Evolutionary conservation across 768 basidiomycete species (phyloP), one percentile per base, ranked within the genome.

Genomic region (Clitopilus hobsonii): DNA sequence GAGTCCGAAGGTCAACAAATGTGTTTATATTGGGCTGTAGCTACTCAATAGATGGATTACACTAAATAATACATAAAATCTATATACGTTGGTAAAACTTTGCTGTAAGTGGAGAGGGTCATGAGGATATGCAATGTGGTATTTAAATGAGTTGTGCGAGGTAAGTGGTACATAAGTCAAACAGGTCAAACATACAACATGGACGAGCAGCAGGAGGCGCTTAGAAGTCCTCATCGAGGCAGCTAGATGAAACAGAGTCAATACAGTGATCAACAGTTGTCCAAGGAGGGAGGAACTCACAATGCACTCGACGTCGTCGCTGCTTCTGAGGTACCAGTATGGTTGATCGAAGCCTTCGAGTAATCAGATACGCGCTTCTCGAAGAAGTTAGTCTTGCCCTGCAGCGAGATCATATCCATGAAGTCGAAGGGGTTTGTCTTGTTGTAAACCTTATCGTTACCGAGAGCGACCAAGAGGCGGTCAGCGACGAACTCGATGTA

Each of bases 301-400:
- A 58, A 58, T 25, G 53, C 47, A 38, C 57, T 63, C 36, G 32
- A 27, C 0, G 56, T 59, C 18, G 54, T 56, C 25, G 69, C n/a
- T 20, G 41, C 41, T 18, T 45, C 41, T 20, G 41, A 45, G 22
- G 41, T 55, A 28, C 61, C 60, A 24, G 61, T 61, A 29, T 65
- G 76, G 52, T 80, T 80, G 54, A 89, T 79, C 36, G 80, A 76
- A 3, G 89, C 88, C 62, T 82, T 88, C 5, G 86, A 77, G 63
- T 91, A 91, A 26, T 91, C 89, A 2, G 91, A 94, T 2, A 97
- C 95, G 0, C 94, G 83, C 72, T 94, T 94, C 75, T 96, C 94
- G 67, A 95, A 97, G 72, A 97, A 97, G 73, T 97, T 95, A 27
- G 94, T 92, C 78, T 98, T 98, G 60, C 95, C 95, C 71, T 94